Percentiles rank a stretch among this genome's conserved stretches.
These are phyloP conservation scores for Galerina sulciceps DNA, from an alignment of 768 basidiomycete species.

Conservation along the genomic window DNA sequence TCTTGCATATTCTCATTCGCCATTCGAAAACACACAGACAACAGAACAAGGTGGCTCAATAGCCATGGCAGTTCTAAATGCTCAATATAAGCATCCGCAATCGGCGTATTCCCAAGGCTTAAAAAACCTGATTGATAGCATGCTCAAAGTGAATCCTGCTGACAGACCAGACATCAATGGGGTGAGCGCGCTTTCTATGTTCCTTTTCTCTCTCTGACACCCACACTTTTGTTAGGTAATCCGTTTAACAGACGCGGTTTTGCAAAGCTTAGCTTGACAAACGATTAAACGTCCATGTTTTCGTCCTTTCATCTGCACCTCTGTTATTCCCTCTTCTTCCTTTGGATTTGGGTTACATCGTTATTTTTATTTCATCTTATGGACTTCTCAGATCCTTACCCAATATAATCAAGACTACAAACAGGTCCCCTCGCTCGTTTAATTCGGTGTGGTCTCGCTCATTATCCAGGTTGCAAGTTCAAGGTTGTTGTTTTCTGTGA, in stretches of 20 bases:
- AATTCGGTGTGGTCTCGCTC: no score
- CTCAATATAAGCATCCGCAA: constrained; percentile 87
- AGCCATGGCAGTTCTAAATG: constrained; percentile 96
- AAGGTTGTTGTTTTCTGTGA: no score
- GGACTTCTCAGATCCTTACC: constrained; percentile 2
- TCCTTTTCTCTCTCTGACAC: background rate
- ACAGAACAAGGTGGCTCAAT: constrained; percentile 96
- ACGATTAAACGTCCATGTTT: background rate
- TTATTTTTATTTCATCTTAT: constrained; percentile 18
- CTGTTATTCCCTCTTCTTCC: background rate
- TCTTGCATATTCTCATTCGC: constrained; percentile 93
- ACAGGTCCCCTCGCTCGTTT: no score
- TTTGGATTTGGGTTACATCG: constrained; percentile 8
- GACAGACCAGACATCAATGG: constrained; percentile 86
- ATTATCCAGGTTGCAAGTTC: no score
- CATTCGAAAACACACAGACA: constrained; percentile 91
- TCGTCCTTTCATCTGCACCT: background rate
- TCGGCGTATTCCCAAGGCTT: constrained; percentile 88
- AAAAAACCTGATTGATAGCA: constrained; percentile 78
- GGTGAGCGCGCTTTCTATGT: constrained; percentile 44
- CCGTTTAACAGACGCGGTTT: constrained; percentile 61
- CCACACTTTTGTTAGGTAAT: constrained; percentile 54
- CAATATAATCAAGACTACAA: background rate
- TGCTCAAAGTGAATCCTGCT: constrained; percentile 82
- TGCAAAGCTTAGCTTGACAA: constrained; percentile 58